Conservation (phyloP, 306 rosid genomes). For the Inga oerstediana region DNA sequence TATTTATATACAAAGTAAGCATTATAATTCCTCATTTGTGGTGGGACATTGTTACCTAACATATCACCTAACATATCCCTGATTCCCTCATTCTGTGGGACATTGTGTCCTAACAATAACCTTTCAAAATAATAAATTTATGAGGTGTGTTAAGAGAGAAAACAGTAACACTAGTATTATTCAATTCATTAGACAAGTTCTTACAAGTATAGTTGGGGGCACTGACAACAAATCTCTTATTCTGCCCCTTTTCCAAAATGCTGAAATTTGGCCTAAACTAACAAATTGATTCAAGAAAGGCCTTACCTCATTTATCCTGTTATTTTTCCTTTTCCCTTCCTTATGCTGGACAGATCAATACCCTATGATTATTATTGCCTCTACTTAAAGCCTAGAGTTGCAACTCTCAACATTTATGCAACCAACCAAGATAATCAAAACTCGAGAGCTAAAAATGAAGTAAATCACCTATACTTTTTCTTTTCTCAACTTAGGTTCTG, state of each 20-base stretch:
- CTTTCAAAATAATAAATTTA: neutral
- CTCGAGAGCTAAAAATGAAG: neutral
- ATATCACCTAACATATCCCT: too few relatives aligned
- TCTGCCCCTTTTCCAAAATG: neutral
- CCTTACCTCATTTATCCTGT: neutral
- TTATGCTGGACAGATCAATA: neutral
- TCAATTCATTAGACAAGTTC: too few relatives aligned
- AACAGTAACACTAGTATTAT: too few relatives aligned
- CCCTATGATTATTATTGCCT: neutral
- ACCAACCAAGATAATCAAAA: neutral
- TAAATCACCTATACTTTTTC: neutral
- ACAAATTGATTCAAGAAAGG: neutral
- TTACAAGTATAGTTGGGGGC: too few relatives aligned
- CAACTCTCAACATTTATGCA: neutral
- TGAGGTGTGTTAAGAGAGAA: neutral
- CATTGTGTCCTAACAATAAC: too few relatives aligned
- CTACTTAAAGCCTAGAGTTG: neutral
- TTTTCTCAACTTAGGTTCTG: neutral
- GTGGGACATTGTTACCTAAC: too few relatives aligned
- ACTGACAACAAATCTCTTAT: neutral
- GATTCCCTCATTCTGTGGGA: too few relatives aligned
- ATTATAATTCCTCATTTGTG: too few relatives aligned
- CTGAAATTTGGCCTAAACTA: neutral
- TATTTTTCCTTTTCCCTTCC: neutral
- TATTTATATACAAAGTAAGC: too few relatives aligned